Evolutionary conservation across 495 filamentous ascomycete genomes (phyloP).

Genomic region (Aspergillus ostianus): DNA sequence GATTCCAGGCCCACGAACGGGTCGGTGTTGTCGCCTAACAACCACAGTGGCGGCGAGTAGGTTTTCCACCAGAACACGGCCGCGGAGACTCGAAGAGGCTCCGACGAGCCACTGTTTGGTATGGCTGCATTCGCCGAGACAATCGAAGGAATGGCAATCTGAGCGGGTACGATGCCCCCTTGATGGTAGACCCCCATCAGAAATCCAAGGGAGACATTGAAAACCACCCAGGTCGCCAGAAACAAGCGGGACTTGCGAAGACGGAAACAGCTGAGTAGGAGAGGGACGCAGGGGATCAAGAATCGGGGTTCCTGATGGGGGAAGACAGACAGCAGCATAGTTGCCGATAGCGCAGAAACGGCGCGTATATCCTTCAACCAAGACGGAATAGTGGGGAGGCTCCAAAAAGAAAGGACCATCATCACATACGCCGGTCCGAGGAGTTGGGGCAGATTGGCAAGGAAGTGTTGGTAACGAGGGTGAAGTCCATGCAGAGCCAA

Average conservation of each 20-base stretch:
- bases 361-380: slow-evolving; percentile 51
- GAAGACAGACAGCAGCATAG: slow-evolving; percentile 75
- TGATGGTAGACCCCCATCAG: slow-evolving; percentile 95
- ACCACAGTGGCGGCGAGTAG: slow-evolving; percentile 90
- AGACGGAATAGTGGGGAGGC: slow-evolving; percentile 44
- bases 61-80: slow-evolving; percentile 94
- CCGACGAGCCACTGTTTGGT: slow-evolving; percentile 15
- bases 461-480: slow-evolving; percentile 84
- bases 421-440: slow-evolving; percentile 81
- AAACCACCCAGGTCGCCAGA: slow-evolving; percentile 71
- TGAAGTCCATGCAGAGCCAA: slow-evolving; percentile 88
- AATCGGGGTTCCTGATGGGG: slow-evolving; percentile 96
- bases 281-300: slow-evolving; percentile 79
- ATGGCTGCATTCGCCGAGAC: slow-evolving; percentile 20
- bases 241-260: slow-evolving; percentile 65
- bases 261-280: slow-evolving; percentile 80
- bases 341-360: slow-evolving; percentile 78
- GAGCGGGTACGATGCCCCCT: slow-evolving; percentile 83
- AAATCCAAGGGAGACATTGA: slow-evolving; percentile 74
- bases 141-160: slow-evolving; percentile 53
- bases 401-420: slow-evolving; percentile 56
- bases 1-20: slow-evolving; percentile 56
- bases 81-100: slow-evolving; percentile 54
- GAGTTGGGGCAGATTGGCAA: slow-evolving; percentile 82
- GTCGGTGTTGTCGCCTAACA: slow-evolving; percentile 73